A percentile compares a stretch with the other conserved stretches of the same genome.
Evolutionary conservation across 106 monocot genomes (phyloP).

Genomic region (Acorus gramineus): DNA sequence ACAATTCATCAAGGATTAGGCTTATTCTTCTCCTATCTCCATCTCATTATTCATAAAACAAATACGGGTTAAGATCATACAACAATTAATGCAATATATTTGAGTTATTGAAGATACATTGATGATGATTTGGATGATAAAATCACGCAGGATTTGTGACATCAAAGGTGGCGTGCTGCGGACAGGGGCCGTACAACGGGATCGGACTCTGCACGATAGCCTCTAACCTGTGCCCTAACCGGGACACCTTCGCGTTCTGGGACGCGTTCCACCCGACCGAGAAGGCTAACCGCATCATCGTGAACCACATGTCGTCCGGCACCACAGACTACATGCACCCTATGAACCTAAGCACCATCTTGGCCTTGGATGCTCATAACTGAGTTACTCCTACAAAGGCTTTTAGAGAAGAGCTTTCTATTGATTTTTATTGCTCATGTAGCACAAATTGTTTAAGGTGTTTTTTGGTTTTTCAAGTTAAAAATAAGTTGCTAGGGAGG

Average conservation of each 20-base stretch:
- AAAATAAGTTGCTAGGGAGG: no score
- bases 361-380: conserved; percentile 32
- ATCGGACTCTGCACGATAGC: conserved; percentile 61
- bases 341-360: conserved; percentile 70
- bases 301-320: conserved; percentile 45
- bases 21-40: no score
- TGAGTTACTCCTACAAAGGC: no score
- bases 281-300: conserved; percentile 73
- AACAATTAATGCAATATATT: no score
- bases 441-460: no score
- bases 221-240: conserved; percentile 61
- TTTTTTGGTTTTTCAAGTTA: no score
- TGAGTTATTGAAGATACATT: no score
- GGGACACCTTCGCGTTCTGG: conserved; percentile 69
- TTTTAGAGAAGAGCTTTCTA: no score
- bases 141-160: conserved; percentile 56
- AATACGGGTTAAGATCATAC: no score
- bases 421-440: no score
- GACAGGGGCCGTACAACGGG: conserved; percentile 85
- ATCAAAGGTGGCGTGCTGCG: conserved; percentile 76
- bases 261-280: conserved; percentile 81
- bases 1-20: no score
- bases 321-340: conserved; percentile 53
- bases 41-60: no score
- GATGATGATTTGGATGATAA: not conserved